Percentiles rank a stretch among this genome's conserved stretches.
Evolutionary conservation across 768 basidiomycete species (phyloP).

Genomic region (Brasilioporus rufonigricans): DNA sequence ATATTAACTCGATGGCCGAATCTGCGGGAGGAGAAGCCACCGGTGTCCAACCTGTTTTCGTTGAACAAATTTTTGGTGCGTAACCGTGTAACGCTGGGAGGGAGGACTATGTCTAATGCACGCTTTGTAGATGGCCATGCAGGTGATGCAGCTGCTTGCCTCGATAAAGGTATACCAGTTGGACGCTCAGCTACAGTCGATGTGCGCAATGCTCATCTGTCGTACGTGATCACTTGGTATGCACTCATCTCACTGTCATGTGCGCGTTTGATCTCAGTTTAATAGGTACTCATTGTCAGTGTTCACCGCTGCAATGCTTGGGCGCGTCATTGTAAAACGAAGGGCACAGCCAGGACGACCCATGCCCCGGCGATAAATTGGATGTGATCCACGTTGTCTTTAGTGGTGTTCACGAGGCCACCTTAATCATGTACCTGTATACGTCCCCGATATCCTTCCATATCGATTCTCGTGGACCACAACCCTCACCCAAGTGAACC

Average conservation of each 20-base stretch:
- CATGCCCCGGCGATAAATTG: slow-evolving; percentile 49
- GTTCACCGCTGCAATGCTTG: slow-evolving; percentile 82
- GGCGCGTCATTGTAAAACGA: slow-evolving; percentile 59
- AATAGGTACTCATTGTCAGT: slow-evolving; percentile 86
- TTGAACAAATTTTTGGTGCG: slow-evolving; percentile 91
- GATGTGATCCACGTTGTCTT: background rate
- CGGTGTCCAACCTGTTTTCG: slow-evolving; percentile 80
- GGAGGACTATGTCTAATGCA: slow-evolving; percentile 1
- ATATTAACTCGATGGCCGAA: slow-evolving; percentile 77
- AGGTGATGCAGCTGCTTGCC: slow-evolving; percentile 59
- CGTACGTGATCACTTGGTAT: slow-evolving; percentile 94
- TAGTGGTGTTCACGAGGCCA: background rate
- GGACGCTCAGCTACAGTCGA: slow-evolving; percentile 83
- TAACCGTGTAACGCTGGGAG: background rate
- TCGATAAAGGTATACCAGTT: slow-evolving; percentile 76
- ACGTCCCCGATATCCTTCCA: background rate
- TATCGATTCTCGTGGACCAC: background rate
- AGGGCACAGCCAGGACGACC: slow-evolving; percentile 45
- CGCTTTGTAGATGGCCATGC: slow-evolving; percentile 71
- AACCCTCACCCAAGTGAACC: slow-evolving; percentile 6
- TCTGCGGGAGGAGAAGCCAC: slow-evolving; percentile 69
- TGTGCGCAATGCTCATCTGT: slow-evolving; percentile 89
- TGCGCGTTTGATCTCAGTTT: slow-evolving; percentile 11
- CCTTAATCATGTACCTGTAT: slow-evolving; percentile 5
- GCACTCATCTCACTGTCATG: slow-evolving; percentile 15